A percentile compares a stretch with the other conserved stretches of the same genome.
Evolutionary conservation across 768 basidiomycete species (phyloP).

Genomic region (Amyloporia xantha): DNA sequence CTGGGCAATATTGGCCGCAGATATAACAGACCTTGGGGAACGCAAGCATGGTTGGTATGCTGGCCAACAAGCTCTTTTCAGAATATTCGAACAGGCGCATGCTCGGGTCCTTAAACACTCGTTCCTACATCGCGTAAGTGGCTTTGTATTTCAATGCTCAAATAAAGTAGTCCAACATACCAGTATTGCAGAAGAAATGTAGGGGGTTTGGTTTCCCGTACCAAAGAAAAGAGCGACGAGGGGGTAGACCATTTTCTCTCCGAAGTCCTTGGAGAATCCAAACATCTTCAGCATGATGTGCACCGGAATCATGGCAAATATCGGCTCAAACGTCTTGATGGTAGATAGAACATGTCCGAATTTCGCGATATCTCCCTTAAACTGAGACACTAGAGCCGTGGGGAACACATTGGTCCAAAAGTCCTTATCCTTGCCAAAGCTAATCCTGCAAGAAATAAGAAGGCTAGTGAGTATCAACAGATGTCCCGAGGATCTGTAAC

Average conservation of each 20-base stretch:
- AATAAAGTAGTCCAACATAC: too few species aligned
- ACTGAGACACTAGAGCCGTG: conserved; percentile 22
- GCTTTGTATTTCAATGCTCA: too few species aligned
- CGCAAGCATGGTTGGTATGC: conserved; percentile 31
- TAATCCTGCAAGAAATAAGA: conserved; percentile 16
- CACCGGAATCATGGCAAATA: conserved; percentile 28
- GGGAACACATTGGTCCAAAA: conserved; percentile 38
- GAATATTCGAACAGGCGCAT: conserved; percentile 30
- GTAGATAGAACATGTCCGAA: conserved; percentile 26
- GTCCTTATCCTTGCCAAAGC: conserved; percentile 28
- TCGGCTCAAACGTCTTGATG: conserved; percentile 27
- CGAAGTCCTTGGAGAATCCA: conserved; percentile 29
- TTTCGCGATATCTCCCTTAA: conserved; percentile 25
- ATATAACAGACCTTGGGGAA: conserved; percentile 27
- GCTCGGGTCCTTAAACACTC: conserved; percentile 30
- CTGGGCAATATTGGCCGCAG: too few species aligned
- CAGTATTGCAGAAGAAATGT: conserved; percentile 29
- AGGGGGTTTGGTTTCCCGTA: conserved; percentile 33
- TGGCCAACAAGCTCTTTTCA: conserved; percentile 25
- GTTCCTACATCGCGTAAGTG: conserved; percentile 19
- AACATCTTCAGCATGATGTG: conserved; percentile 30
- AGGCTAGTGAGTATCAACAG: not conserved
- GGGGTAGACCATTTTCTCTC: conserved; percentile 31
- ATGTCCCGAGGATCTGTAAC: not conserved
- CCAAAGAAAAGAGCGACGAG: conserved; percentile 30